Evolutionary conservation across 805 yeast species (phyloP).

Genomic region (Wickerhamomyces rabaulensis): DNA sequence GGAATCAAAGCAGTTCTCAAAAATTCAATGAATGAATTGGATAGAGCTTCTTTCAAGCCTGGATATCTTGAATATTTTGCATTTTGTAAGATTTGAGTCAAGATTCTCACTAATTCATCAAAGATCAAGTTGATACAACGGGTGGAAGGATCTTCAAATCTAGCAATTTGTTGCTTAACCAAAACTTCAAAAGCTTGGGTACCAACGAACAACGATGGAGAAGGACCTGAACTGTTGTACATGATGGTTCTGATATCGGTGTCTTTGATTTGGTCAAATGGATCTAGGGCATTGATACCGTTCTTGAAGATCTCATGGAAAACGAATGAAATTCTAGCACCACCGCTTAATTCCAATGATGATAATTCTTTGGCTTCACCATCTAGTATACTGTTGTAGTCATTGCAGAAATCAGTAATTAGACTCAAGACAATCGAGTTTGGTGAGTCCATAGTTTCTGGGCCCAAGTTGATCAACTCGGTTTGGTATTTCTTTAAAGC

Average conservation of each 20-base stretch:
- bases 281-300: conserved; percentile 88
- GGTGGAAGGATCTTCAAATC: conserved; percentile 91
- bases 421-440: conserved; percentile 84
- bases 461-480: conserved; percentile 77
- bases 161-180: conserved; percentile 86
- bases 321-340: conserved; percentile 95
- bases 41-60: conserved; percentile 78
- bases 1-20: conserved; percentile 78
- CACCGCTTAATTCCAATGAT: conserved; percentile 89
- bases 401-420: conserved; percentile 89
- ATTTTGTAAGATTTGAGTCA: conserved; percentile 76
- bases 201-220: conserved; percentile 95
- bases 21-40: conserved; percentile 72
- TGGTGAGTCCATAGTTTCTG: conserved; percentile 85
- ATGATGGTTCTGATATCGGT: conserved; percentile 94
- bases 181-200: conserved; percentile 95
- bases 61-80: conserved; percentile 89
- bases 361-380: conserved; percentile 91
- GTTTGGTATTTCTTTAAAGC: conserved; percentile 79
- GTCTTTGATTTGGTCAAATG: conserved; percentile 94
- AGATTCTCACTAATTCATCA: conserved; percentile 89
- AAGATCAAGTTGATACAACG: conserved; percentile 87
- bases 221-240: conserved; percentile 94
- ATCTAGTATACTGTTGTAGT: conserved; percentile 82
- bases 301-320: conserved; percentile 94